Evolutionary conservation across 148 eudicot genomes (phyloP), one percentile per base, ranked within the genome.

Genomic region (Rhododendron mucronatum): DNA sequence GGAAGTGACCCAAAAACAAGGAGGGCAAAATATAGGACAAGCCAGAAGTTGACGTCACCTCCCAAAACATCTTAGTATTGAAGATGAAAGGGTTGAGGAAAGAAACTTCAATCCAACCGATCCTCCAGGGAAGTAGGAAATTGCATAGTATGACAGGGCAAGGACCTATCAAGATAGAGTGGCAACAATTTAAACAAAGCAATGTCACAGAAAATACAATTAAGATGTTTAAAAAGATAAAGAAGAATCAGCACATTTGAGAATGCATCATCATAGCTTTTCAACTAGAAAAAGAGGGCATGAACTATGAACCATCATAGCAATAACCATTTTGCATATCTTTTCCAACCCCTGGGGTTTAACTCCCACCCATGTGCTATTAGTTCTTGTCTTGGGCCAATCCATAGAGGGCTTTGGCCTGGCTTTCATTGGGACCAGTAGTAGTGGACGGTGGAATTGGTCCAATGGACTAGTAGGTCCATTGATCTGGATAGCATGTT

Each of bases 61-160:
- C 57, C 94, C 92, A 79, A 92, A 92, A 78, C 94, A 92, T 88
- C 88, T 86, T 45, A 92, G 86, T 4, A 92, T 67, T 12, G 94
- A 90, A 41, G 91, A 88, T n/a, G 91, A 80, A 5, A 92, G 90
- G 16, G 91, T 86, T 11, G 94, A 92, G 30, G 93, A 90, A 33
- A 92, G 91, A 77, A 92, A 90, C 84, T 87, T 92, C 88, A 92
- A 11, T 5, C 94, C 94, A 39, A 91, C 87, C 6, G 93, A 92
- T 83, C 94, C 94, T 84, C 93, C 94, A 39, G 94, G 94, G 83
- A 92, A 92, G 90, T 92, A 92, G 45, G 94, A 92, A 69, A 92
- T 89, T n/a, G 87, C 92, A 85, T 92, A 92, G 83, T 92, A 91
- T 23, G 88, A 87, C 81, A 92, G 89, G 26, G 94, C 93, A 84